These are phyloP conservation scores for Rhizopogon roseolus DNA, from an alignment of 768 basidiomycete species.

Conservation along the genomic window DNA sequence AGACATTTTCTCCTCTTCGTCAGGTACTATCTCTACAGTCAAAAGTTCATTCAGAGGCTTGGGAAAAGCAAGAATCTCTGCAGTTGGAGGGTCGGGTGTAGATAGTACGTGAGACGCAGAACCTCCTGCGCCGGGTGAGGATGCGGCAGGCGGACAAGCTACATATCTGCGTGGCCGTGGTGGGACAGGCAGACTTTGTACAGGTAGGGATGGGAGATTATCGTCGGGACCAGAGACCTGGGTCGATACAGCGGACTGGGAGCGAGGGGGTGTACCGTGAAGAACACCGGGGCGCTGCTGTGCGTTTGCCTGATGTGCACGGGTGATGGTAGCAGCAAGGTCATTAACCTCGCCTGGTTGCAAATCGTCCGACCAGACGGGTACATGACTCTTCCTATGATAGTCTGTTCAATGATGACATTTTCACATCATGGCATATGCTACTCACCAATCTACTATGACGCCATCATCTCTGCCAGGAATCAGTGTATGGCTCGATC, in stretches of 20 bases:
- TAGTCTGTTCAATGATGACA: neutral
- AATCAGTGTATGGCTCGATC: neutral
- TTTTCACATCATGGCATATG: neutral
- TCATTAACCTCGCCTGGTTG: slow-evolving; percentile 16
- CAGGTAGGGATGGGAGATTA: neutral
- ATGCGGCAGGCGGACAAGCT: neutral
- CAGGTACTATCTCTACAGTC: neutral
- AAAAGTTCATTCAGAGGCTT: neutral
- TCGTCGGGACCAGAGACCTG: neutral
- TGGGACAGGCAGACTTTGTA: slow-evolving; percentile 15
- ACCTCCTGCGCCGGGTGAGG: neutral
- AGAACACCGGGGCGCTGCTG: slow-evolving; percentile 1
- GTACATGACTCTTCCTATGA: slow-evolving; percentile 22
- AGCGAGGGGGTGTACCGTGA: neutral
- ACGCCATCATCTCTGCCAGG: slow-evolving; percentile 24
- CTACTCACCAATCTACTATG: slow-evolving; percentile 24
- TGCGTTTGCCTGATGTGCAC: slow-evolving; percentile 22
- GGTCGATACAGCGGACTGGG: neutral
- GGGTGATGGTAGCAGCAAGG: slow-evolving; percentile 22
- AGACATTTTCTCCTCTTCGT: slow-evolving; percentile 19
- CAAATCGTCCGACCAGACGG: slow-evolving; percentile 28
- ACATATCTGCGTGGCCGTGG: slow-evolving; percentile 13
- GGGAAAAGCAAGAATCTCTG: neutral
- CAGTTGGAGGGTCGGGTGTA: neutral
- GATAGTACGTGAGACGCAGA: neutral